A percentile compares a stretch with the other conserved stretches of the same genome.
These are phyloP conservation scores for Saccharomycopsis capsularis DNA, from an alignment of 805 yeast species.

Conservation along the genomic window DNA sequence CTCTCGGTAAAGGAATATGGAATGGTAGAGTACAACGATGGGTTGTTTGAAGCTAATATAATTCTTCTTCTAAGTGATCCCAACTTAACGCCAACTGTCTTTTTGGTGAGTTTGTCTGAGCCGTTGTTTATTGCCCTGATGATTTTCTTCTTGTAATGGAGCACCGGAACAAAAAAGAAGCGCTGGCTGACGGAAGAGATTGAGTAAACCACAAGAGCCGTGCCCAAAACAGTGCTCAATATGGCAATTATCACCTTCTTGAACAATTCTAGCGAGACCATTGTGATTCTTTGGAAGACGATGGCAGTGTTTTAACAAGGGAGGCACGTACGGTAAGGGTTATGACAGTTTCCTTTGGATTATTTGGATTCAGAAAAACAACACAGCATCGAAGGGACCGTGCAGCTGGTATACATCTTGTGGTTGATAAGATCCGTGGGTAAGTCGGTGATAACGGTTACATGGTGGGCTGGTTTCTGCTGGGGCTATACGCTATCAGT, in stretches of 20 bases:
- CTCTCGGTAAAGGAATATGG: too few relatives aligned
- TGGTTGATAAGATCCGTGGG: too few relatives aligned
- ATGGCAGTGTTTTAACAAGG: too few relatives aligned
- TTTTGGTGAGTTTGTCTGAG: background rate
- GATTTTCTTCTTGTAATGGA: conserved; percentile 9
- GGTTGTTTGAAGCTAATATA: conserved; percentile 10
- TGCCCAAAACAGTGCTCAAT: background rate
- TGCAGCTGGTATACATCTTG: too few relatives aligned
- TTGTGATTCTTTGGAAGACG: background rate
- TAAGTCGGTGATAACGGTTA: too few relatives aligned
- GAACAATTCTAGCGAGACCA: background rate
- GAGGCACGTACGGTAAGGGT: too few relatives aligned
- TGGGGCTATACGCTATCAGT: too few relatives aligned
- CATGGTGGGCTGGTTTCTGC: too few relatives aligned
- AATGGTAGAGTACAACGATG: conserved; percentile 6
- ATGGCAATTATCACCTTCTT: background rate
- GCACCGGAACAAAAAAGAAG: conserved; percentile 14
- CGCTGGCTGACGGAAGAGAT: conserved; percentile 4
- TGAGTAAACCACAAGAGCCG: background rate
- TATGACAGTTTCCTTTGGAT: too few relatives aligned
- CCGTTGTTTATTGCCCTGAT: background rate
- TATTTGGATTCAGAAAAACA: too few relatives aligned
- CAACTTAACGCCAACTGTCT: conserved; percentile 4
- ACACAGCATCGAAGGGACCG: too few relatives aligned
- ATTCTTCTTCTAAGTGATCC: conserved; percentile 12